Base-by-base conservation (phyloP, 345 rosid species). In the Schrenkiella parvula region DNA sequence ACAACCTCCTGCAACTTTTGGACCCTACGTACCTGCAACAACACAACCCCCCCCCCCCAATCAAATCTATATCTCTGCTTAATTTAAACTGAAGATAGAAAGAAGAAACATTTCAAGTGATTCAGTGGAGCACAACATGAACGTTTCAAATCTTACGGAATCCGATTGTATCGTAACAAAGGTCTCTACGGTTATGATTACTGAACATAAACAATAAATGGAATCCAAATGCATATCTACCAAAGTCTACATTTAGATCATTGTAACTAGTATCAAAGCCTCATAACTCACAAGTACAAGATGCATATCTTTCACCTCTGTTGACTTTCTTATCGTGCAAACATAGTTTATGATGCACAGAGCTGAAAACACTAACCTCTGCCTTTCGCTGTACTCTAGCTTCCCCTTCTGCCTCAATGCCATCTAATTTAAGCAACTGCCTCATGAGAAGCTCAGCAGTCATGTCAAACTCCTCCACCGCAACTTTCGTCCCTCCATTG, bases 371-470 rank as follows among this genome's bases (percentile, higher is more conserved):
- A 78, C 88, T 17, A 47, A 93, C 97, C 97, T 93, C 98, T 51
- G 96, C 87, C 84, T 82, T 93, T 22, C 98, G 82, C 78, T 75
- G 92, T 47, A 81, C 9, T 81, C 80, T 88, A 38, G 95, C 96
- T 77, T 91, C 95, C 23, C 97, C 98, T 74, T 85, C 89, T 18
- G 98, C 98, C 80, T 81, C 82, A 15, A 90, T 84, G 14, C 85
- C 71, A 74, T 93, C 98, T 82, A 93, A 70, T 66, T 87, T 89
- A 68, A 93, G 90, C 82, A 93, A 56, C 79, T 87, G 88, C 72
- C 82, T 85, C 98, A 93, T 93, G 8, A 93, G 89, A 72, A 93
- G 82, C 86, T 93, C 98, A 2, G 93, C 80, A 6, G 87, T 72
- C 48, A 81, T 56, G 28, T 66, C 88, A 78, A 90, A 87, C 74